phyloP scores from a whole-genome alignment of 345 rosid species.

The Sonneratia caseolaris region DNA sequence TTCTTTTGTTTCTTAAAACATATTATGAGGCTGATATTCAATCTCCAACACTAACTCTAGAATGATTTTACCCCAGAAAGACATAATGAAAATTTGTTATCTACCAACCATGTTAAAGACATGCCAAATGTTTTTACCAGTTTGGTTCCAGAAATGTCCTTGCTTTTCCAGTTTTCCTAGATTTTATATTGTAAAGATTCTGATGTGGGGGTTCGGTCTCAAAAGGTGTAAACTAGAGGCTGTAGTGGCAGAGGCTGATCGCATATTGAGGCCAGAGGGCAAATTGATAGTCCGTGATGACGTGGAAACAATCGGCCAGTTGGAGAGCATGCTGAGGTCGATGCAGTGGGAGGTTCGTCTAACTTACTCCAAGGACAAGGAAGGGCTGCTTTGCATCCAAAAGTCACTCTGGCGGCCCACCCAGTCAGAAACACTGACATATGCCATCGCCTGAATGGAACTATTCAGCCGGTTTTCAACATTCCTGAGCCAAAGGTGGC shows the following conservation, averaged over 20 bases:
- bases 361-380: slow-evolving; percentile 69
- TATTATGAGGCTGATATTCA: no score
- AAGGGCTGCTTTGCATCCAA: slow-evolving; percentile 74
- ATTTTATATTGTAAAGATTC: neutral
- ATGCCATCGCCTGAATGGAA: slow-evolving; percentile 39
- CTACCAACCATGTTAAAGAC: no score
- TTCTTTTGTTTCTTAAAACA: no score
- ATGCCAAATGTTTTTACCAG: neutral
- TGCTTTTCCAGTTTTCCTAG: neutral
- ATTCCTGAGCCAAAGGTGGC: slow-evolving; percentile 4
- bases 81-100: no score
- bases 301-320: slow-evolving; percentile 42
- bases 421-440: slow-evolving; percentile 45
- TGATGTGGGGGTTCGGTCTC: neutral
- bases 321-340: slow-evolving; percentile 47
- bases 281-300: slow-evolving; percentile 70
- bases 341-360: slow-evolving; percentile 80
- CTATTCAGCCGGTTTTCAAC: neutral
- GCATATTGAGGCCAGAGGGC: slow-evolving; percentile 84
- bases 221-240: slow-evolving; percentile 65
- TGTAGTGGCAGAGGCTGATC: slow-evolving; percentile 74
- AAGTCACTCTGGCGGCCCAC: slow-evolving; percentile 81
- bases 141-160: neutral
- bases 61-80: no score
- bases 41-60: no score